Conservation (phyloP, 441 rosid genomes). For the Arabidopsis lyrata region DNA sequence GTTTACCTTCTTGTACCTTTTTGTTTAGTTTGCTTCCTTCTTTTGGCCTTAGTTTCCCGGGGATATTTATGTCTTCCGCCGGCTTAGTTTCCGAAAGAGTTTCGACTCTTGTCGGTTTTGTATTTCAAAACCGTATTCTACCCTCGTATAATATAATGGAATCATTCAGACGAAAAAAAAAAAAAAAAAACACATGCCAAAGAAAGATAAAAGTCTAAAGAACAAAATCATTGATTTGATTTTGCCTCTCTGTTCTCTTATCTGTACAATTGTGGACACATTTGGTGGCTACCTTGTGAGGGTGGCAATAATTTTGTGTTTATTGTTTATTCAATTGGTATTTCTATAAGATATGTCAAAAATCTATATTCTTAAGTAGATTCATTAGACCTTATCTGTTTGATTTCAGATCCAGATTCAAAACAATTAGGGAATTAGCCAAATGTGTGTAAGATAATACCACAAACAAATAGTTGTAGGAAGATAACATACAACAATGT, state of each 20-base stretch:
- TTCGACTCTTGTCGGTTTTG: too few species aligned
- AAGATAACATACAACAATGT: background rate
- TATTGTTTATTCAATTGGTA: background rate
- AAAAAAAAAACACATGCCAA: slow-evolving; percentile 28
- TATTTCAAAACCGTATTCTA: too few species aligned
- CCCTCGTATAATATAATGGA: too few species aligned
- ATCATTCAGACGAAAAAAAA: too few species aligned
- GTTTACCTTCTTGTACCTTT: too few species aligned
- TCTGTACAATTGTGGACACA: background rate
- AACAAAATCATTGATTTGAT: slow-evolving; percentile 17
- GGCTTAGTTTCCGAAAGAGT: too few species aligned
- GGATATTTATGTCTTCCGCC: too few species aligned
- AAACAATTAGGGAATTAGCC: background rate
- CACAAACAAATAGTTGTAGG: background rate
- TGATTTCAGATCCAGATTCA: background rate
- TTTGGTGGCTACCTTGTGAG: slow-evolving; percentile 35
- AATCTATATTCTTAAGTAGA: background rate
- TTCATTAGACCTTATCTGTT: background rate
- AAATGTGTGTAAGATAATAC: background rate
- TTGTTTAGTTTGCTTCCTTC: too few species aligned
- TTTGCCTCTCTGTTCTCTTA: slow-evolving; percentile 23
- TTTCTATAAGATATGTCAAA: background rate
- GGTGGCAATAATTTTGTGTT: slow-evolving; percentile 21
- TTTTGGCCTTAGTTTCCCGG: too few species aligned
- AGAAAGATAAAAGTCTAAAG: background rate